Percentiles rank a stretch among this genome's conserved stretches.
Evolutionary conservation across 2,329 filamentous ascomycete species (phyloP).

Genomic region (Leptosphaerulina australis): DNA sequence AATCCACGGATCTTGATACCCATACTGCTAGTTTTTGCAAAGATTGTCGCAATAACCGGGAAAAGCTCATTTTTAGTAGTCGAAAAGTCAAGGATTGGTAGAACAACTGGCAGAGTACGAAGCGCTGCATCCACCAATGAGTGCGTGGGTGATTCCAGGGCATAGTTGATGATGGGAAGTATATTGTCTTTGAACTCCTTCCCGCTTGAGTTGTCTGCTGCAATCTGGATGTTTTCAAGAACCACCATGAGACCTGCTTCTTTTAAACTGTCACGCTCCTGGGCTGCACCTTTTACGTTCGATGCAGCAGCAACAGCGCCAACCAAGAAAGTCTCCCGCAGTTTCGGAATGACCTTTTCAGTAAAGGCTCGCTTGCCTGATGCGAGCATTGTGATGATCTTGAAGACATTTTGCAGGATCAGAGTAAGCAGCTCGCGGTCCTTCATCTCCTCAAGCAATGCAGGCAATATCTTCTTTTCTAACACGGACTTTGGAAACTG

Average conservation of each 20-base stretch:
- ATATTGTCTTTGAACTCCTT: slow-evolving; percentile 97
- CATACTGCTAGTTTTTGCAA: slow-evolving; percentile 89
- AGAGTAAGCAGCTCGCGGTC: slow-evolving; percentile 84
- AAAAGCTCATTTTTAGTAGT: slow-evolving; percentile 98
- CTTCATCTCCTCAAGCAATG: slow-evolving; percentile 89
- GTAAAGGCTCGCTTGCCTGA: slow-evolving; percentile 75
- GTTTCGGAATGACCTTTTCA: slow-evolving; percentile 81
- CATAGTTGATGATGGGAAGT: slow-evolving; percentile 80
- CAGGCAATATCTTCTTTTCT: slow-evolving; percentile 91
- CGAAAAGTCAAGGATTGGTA: slow-evolving; percentile 90
- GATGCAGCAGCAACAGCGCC: slow-evolving; percentile 57
- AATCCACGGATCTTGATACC: slow-evolving; percentile 93
- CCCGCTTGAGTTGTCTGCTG: slow-evolving; percentile 81
- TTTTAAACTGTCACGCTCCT: slow-evolving; percentile 78
- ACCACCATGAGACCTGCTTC: slow-evolving; percentile 93
- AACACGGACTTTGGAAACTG: slow-evolving; percentile 93
- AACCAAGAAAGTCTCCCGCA: slow-evolving; percentile 81
- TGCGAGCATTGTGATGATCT: slow-evolving; percentile 80
- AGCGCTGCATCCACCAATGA: slow-evolving; percentile 86
- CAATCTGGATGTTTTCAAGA: slow-evolving; percentile 77
- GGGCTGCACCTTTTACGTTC: slow-evolving; percentile 52
- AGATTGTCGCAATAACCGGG: slow-evolving; percentile 86
- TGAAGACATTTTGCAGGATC: slow-evolving; percentile 90
- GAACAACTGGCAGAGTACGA: slow-evolving; percentile 75
- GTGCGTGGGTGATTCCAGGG: slow-evolving; percentile 87